Conservation (phyloP, 31 red algal genomes). For the Pterothamnion heteromorphum region DNA sequence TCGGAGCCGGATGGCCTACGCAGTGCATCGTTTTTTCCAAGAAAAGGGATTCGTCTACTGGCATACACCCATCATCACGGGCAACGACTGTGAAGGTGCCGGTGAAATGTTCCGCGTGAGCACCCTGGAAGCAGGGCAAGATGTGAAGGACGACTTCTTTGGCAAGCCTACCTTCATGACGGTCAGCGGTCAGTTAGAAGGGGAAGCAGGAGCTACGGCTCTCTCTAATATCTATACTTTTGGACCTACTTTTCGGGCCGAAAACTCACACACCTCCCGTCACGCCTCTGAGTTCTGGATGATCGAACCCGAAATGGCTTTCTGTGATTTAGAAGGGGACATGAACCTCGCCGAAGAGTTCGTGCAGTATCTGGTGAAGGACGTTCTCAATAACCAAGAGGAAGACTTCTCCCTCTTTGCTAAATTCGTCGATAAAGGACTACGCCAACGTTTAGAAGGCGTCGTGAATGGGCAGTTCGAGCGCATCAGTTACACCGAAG, state of each 20-base stretch:
- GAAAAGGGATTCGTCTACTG: constrained; percentile 81
- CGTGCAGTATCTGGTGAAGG: constrained; percentile 60
- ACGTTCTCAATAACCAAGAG: constrained; percentile 50
- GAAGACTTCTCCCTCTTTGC: constrained; percentile 85
- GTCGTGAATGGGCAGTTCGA: constrained; percentile 61
- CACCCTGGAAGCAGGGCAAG: constrained; percentile 35
- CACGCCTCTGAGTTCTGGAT: constrained; percentile 99
- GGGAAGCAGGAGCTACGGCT: constrained; percentile 84
- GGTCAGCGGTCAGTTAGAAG: constrained; percentile 88
- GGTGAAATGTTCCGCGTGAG: constrained; percentile 98
- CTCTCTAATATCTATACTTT: constrained; percentile 91
- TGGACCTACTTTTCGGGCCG: constrained; percentile 95
- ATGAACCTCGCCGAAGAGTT: constrained; percentile 90
- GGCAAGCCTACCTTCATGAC: constrained; percentile 85
- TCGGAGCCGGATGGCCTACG: constrained; percentile 61
- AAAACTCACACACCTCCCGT: constrained; percentile 87
- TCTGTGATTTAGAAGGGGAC: constrained; percentile 74
- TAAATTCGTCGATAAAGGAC: constrained; percentile 80
- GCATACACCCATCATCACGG: constrained; percentile 82
- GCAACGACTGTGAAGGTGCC: constrained; percentile 91
- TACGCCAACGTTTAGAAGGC: constrained; percentile 58
- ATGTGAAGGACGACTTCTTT: constrained; percentile 80
- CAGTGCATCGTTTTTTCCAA: constrained; percentile 81
- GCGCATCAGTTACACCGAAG: constrained; percentile 82
- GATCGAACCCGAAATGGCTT: constrained; percentile 99